Conservation (phyloP, 164 flowering plant genomes). For the Stephania cephalantha region DNA sequence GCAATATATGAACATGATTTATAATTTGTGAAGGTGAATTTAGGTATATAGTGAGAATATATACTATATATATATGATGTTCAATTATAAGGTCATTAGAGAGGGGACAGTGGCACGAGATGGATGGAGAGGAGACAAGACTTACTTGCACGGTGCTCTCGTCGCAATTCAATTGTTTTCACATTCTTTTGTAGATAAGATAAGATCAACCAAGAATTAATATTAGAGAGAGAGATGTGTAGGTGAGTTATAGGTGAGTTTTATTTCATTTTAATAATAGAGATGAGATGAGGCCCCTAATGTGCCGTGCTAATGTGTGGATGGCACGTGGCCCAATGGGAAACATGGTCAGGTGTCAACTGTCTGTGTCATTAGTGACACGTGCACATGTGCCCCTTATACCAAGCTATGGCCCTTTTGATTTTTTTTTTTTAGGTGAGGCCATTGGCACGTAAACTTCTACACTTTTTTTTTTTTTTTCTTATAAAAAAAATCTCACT, state of each 20-base stretch:
- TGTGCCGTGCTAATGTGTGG: slow-evolving; percentile 13
- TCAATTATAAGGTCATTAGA: not conserved
- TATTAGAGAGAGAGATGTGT: not conserved
- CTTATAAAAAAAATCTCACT: no score
- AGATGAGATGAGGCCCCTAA: slow-evolving; percentile 6
- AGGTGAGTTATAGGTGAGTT: not conserved
- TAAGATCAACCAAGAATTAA: not conserved
- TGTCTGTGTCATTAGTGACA: not conserved
- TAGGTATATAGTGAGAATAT: not conserved
- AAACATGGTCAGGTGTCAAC: not conserved
- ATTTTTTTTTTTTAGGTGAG: not conserved
- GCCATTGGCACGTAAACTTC: not conserved
- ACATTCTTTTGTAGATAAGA: slow-evolving; percentile 2
- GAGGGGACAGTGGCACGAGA: not conserved
- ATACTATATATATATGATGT: not conserved
- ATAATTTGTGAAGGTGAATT: no score
- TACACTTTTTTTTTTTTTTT: no score
- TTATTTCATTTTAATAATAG: not conserved
- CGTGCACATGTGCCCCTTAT: slow-evolving; percentile 6
- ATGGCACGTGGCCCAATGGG: slow-evolving; percentile 19
- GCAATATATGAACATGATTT: no score
- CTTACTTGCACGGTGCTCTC: slow-evolving; percentile 3
- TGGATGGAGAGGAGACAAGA: slow-evolving; percentile 1
- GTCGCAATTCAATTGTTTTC: not conserved
- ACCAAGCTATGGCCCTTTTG: no score